Base-by-base conservation (phyloP, 2,329 filamentous ascomycete genomes). In the Talaromyces albobiverticillius region DNA sequence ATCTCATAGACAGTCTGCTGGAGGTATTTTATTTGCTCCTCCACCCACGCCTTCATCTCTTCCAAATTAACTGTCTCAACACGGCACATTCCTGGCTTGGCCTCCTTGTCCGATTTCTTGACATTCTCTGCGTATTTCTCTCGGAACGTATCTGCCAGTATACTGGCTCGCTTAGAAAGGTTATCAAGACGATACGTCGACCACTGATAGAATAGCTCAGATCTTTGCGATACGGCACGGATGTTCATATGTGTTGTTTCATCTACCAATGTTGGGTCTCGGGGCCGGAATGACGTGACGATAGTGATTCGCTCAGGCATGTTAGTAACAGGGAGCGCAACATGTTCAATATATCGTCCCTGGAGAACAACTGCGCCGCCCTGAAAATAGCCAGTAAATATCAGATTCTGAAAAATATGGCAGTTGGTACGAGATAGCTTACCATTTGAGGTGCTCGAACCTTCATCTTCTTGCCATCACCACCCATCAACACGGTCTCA, bases 301-400 rank as follows among this genome's bases (percentile, higher is more conserved):
- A 82, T 79, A 49, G 72, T 79, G 64, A 84, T 82, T 25, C 81
- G 76, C 62, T 84, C 82, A 31, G 74, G 72, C 1, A 74, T 72
- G 20, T 78, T 78, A 0, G 78, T 66, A 9, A 80, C 77, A 6
- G 75, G 76, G n/a, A 82, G 72, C 2, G 81, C 82, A 47, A 79
- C 75, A 61, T 84, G 82, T 51, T 77, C 74, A 56, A 84, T 81
- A 67, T 83, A 82, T 23, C 80, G 72, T 16, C 81, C 82, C 62
- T 84, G 81, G 23, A 84, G 68, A 11, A 83, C 71, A 1, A 82
- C 77, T 1, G 77, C 80, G 34, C 73, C 78, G 20, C 78, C 80
- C 76, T 80, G n/a, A n/a, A n/a, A n/a, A n/a, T n/a, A n/a, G n/a
- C n/a, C n/a, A n/a, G 23, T 13, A 4, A 22, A 3, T 11, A 22